Evolutionary conservation across 257 asterid species (phyloP), one percentile per base, ranked within the genome.

Genomic region (Phtheirospermum japonicum): DNA sequence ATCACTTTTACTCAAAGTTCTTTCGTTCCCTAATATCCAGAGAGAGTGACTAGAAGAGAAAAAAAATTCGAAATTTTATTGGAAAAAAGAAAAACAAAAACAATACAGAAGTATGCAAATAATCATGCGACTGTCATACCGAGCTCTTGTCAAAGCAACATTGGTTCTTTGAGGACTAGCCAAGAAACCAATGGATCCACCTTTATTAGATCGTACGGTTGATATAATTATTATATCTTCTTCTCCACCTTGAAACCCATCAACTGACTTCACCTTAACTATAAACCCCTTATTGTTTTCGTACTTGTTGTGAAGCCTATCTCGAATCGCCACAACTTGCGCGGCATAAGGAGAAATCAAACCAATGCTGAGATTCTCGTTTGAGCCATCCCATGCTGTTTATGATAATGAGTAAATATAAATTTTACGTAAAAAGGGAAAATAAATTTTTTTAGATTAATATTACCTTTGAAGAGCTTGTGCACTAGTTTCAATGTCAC

Each of bases 221-320:
- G 95, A 87, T 63, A 87, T 63, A 20, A 87, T 84, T 18, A 87
- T 70, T 0, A 87, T 23, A 56, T 87, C 95, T 63, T 87, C 81
- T 54, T 87, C 95, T 0, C 88, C 93, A 34, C 93, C 95, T 65
- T 87, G 95, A 76, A 84, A 87, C 11, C 93, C 93, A 53, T 87
- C 95, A 52, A 84, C 28, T 3, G 95, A 78, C 77, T 82, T 87
- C 56, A 78, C 95, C 66, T 77, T 78, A 34, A 87, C 82, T 0
- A 17, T 20, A 72, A 84, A 84, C 48, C 73, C 52, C 5, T 75
- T 73, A 14, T 36, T 39, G 57, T 69, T 75, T 33, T 74, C 74
- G 19, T 62, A 76, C 67, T 53, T 81, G 6, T n/a, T 60, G 2
- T 33, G 57, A 14, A 84, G 65, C 65, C 63, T 80, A 32, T 69